These are phyloP conservation scores for Erodium trifolium DNA, from an alignment of 441 rosid species.

Conservation along the genomic window DNA sequence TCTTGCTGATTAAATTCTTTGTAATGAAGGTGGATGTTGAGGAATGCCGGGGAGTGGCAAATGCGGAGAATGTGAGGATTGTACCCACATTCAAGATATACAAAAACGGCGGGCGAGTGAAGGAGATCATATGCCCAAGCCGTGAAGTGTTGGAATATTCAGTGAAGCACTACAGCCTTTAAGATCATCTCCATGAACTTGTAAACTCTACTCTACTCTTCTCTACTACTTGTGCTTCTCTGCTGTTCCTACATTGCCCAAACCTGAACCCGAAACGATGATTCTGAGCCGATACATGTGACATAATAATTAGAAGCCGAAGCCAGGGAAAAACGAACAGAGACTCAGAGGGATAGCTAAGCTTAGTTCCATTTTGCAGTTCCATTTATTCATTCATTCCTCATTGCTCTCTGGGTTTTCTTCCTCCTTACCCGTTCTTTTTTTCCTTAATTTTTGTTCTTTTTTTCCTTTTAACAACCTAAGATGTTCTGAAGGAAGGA, in stretches of 20 bases:
- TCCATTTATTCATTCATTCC: constrained; percentile 46
- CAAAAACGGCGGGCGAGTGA: constrained; percentile 39
- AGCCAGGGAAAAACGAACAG: constrained; percentile 15
- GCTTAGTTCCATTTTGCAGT: constrained; percentile 30
- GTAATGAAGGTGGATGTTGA: constrained; percentile 38
- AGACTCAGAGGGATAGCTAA: constrained; percentile 46
- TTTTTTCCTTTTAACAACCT: constrained; percentile 11
- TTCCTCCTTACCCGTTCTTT: constrained; percentile 5
- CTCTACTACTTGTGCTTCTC: neutral
- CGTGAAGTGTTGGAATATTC: constrained; percentile 38
- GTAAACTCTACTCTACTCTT: neutral
- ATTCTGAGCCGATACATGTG: neutral
- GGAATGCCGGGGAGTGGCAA: constrained; percentile 38
- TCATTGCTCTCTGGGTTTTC: constrained; percentile 35
- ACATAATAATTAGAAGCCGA: constrained; percentile 22
- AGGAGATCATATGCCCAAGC: constrained; percentile 48
- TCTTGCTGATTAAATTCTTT: no score
- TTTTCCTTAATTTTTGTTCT: constrained; percentile 6
- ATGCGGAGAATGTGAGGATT: constrained; percentile 33
- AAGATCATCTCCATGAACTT: neutral
- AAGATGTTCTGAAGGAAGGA: constrained; percentile 20
- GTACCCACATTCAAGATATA: constrained; percentile 46
- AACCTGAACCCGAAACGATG: no score
- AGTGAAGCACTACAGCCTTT: constrained; percentile 19
- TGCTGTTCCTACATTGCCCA: no score